Evolutionary conservation across 345 rosid genomes (phyloP).

Genomic region (Clarkia xantiana): DNA sequence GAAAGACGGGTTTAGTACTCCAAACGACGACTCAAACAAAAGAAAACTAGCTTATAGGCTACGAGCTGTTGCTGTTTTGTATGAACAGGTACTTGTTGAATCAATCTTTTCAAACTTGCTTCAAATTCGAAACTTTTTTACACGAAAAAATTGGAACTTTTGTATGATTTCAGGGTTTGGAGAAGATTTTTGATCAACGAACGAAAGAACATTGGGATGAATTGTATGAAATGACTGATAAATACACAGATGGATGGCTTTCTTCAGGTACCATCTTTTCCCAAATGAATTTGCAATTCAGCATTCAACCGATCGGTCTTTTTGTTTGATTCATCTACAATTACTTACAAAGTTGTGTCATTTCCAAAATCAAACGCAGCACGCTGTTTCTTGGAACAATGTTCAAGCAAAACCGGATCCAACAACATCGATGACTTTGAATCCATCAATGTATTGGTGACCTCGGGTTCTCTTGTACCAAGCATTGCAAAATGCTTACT

Average conservation of each 20-base stretch:
- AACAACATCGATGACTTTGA: conserved; percentile 13
- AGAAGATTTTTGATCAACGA: conserved; percentile 29
- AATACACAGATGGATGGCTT: conserved; percentile 67
- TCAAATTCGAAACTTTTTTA: neutral
- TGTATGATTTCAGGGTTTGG: conserved; percentile 53
- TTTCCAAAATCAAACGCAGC: conserved; percentile 34
- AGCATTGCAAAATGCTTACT: conserved; percentile 82
- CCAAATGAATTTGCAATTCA: neutral
- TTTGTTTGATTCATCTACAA: neutral
- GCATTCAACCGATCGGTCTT: neutral
- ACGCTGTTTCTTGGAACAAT: conserved; percentile 50
- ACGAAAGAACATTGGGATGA: conserved; percentile 30
- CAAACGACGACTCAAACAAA: conserved; percentile 39
- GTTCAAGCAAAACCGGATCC: conserved; percentile 19
- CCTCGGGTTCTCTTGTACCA: conserved; percentile 81
- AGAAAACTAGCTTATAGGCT: conserved; percentile 70
- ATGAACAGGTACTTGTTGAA: conserved; percentile 37
- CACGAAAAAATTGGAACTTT: neutral
- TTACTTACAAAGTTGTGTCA: neutral
- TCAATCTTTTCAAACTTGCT: neutral
- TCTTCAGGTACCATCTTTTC: conserved; percentile 43
- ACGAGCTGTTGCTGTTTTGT: conserved; percentile 36
- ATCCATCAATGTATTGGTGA: conserved; percentile 61
- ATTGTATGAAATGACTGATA: conserved; percentile 64
- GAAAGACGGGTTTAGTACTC: conserved; percentile 45